Percentiles rank a stretch among this genome's conserved stretches.
Conservation (phyloP, 331 rosid genomes). For the Quercus phellos region DNA sequence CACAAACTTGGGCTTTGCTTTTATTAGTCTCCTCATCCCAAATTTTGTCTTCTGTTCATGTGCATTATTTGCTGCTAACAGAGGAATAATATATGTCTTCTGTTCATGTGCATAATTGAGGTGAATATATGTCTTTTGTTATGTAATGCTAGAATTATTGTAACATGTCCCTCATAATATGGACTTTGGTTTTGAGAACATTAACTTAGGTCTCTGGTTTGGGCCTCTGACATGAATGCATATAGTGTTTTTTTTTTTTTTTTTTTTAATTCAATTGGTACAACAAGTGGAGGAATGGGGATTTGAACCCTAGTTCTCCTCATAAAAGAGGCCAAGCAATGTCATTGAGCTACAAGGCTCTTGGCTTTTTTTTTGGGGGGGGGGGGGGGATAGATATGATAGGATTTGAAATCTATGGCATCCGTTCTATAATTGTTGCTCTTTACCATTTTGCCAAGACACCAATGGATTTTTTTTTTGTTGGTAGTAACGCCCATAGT, state of each 20-base stretch:
- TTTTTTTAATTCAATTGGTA: too few species aligned
- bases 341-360: too few species aligned
- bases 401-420: too few species aligned
- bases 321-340: too few species aligned
- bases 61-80: neutral
- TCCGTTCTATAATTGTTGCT: too few species aligned
- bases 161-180: neutral
- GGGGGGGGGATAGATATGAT: neutral
- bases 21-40: slow-evolving; percentile 7
- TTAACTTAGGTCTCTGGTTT: neutral
- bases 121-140: neutral
- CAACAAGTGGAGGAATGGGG: too few species aligned
- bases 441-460: too few species aligned
- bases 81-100: neutral
- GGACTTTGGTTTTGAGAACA: neutral
- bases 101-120: neutral
- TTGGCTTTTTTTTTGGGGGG: too few species aligned
- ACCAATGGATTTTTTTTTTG: too few species aligned
- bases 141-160: neutral
- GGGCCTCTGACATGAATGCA: neutral
- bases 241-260: neutral
- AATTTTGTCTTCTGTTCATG: neutral
- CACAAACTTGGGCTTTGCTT: neutral
- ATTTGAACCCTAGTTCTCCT: too few species aligned
- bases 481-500: too few species aligned